Base-by-base conservation (phyloP, 192 early-diverging fungal species). In the Chytriomyces confervae region DNA sequence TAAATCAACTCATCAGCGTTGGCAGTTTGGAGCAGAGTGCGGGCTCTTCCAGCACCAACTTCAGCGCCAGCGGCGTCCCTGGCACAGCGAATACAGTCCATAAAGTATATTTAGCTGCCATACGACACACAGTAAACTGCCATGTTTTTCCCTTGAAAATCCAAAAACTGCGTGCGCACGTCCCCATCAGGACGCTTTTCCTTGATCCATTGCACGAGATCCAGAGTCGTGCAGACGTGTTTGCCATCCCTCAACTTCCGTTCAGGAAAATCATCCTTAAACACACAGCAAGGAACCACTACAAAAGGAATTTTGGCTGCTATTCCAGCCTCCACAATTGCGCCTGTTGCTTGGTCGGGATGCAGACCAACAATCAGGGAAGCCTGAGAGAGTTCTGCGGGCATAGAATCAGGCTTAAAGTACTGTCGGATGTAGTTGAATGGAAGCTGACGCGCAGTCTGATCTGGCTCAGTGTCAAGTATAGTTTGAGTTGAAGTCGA, bases 281-380 rank as follows among this genome's bases (percentile, higher is more conserved):
- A 90, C 10, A 90, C 89, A 77, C 88, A 89, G 51, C 89, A 90
- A 8, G 89, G 89, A 6, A 90, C 82, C 5, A 90, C 77, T 3
- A 88, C 89, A 75, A 90, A 90, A 3, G 89, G 84, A 44, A 86
- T 87, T 5, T 79, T 77, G 5, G 69, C 49, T 47, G 66, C 61
- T 47, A 90, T 50, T 0, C 88, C 89, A 2, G 75, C 71, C 16
- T 87, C 81, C 7, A 90, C 88, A 76, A 90, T 89, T 1, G 85
- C 83, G 24, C 87, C 88, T n/a, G 89, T 90, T 0, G 89, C 89
- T 69, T 89, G 86, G 67, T 90, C 89, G 4, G 89, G 83, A 65
- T 90, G 89, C 5, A 90, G 71, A 0, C 89, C 89, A 68, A 89
- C 83, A 43, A 90, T 46, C 23, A 90, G 75, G 5, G 85, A 83